Conservation (phyloP, 441 rosid species). For the Bocquillonia castaneifolia region DNA sequence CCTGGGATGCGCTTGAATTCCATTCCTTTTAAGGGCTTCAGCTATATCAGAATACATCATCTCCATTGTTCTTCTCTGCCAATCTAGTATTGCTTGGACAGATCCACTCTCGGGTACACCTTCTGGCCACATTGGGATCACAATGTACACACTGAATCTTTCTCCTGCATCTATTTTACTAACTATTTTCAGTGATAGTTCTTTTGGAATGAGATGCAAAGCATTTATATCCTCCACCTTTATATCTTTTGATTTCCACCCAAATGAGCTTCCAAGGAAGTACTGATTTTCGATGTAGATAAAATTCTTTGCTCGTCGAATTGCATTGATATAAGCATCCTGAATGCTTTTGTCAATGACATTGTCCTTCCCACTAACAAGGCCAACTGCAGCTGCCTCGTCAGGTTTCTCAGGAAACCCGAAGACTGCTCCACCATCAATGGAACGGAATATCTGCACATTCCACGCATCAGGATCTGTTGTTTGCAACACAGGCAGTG, state of each 20-base stretch:
- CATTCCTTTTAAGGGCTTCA: slow-evolving; percentile 56
- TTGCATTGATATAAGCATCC: slow-evolving; percentile 89
- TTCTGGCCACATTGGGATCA: slow-evolving; percentile 99
- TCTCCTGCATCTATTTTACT: slow-evolving; percentile 80
- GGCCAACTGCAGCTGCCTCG: slow-evolving; percentile 73
- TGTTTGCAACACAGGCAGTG: slow-evolving; percentile 56
- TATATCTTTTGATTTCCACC: slow-evolving; percentile 65
- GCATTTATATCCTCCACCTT: slow-evolving; percentile 69
- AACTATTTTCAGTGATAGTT: slow-evolving; percentile 75
- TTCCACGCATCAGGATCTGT: slow-evolving; percentile 71
- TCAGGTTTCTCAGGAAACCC: slow-evolving; percentile 88
- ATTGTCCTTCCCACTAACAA: slow-evolving; percentile 84
- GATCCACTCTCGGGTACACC: slow-evolving; percentile 88
- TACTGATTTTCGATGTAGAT: slow-evolving; percentile 92
- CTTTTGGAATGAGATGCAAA: slow-evolving; percentile 78
- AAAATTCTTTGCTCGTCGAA: slow-evolving; percentile 80
- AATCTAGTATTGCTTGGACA: slow-evolving; percentile 88
- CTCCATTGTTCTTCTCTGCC: slow-evolving; percentile 92
- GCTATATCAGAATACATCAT: slow-evolving; percentile 84
- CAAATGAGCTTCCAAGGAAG: slow-evolving; percentile 86
- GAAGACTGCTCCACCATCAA: slow-evolving; percentile 87
- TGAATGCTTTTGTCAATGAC: slow-evolving; percentile 88
- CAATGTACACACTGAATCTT: slow-evolving; percentile 72
- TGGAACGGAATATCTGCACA: slow-evolving; percentile 83
- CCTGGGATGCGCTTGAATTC: slow-evolving; percentile 56